Base-by-base conservation (phyloP, 164 flowering plant genomes). In the Vitis riparia region DNA sequence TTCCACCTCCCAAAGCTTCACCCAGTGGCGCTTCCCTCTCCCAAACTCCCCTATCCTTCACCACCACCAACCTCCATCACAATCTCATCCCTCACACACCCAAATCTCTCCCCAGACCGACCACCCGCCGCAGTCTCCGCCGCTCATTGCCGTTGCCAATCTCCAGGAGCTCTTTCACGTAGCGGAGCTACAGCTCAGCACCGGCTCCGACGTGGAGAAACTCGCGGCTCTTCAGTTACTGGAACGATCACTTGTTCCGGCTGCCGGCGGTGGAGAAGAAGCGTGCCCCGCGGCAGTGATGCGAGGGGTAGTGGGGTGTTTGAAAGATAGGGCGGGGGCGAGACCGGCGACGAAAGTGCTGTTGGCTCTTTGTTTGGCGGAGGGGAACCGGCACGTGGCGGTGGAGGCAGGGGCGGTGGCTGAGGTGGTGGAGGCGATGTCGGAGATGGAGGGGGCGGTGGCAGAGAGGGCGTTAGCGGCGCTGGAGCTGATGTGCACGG, bases 391-490 rank as follows among this genome's bases (percentile, higher is more conserved):
- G 19, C 88, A 60, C 73, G 88, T 82, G 74, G 98, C 97, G 50
- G 94, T 92, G 59, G 91, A 87, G 68, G 78, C 79, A 10, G 82
- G 83, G 17, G 85, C 85, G n/a, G 86, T 72, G 32, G 75, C 72
- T 0, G 75, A 73, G 29, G 79, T 81, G 63, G 79, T 83, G 74
- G 98, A 94, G 75, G 79, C 84, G 30, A 74, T 82, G 71, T 63
- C 83, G 61, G 94, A 80, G 76, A 68, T 92, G 57, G 94, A 90
- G 4, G 87, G 76, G 0, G 68, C 89, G 7, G 82, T 83, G 63
- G 97, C 88, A 67, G 98, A 92, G 80, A 15, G 98, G 63, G 94
- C 94, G 0, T 48, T 94, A 55, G 97, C 98, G 53, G 96, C 86
- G 62, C 77, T 94, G 66, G 97, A 92, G 79, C 83, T 94, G 51